Evolutionary conservation across 140 eudicot species (phyloP), one percentile per base, ranked within the genome.

Genomic region (Flaveria floridana): DNA sequence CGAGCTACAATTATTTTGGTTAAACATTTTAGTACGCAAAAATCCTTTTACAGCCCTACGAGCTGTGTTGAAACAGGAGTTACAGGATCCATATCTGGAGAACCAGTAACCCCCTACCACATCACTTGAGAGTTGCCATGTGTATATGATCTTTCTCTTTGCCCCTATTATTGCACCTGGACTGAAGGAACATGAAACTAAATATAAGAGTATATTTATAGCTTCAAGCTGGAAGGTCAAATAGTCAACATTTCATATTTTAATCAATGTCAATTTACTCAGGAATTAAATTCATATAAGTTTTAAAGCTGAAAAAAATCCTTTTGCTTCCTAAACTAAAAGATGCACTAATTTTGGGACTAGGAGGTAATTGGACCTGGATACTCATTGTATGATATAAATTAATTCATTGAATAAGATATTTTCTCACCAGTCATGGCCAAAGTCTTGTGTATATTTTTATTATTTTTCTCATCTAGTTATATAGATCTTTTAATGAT

Each of bases 11-110:
- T 52, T 42, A 72, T 63, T 8, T 71, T 37, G 67, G 30, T 70
- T 52, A 8, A 78, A 70, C 67, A 19, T 61, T 77, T 77, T 21
- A 55, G 80, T 37, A 52, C 80, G 57, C 67, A 44, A 61, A n/a
- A 61, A 65, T 50, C 53, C 65, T 73, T 65, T 75, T 65, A 6
- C 79, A 28, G 65, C 73, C 65, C 65, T 75, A 64, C 51, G 50
- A 65, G 51, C 65, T 71, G 4, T 65, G 80, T 41, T 65, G 73
- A 65, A 34, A 65, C 65, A 62, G 72, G 71, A 48, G 61, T 53
- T 53, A 56, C 63, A 18, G 26, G 12, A 55, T 48, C 64, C 72
- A 64, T 75, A 28, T 74, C 47, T 10, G 30, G 71, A 61, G 72
- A 75, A 75, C 51, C 48, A 47, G 48, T 64, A 47, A 51, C 64